Percentiles rank a stretch among this genome's conserved stretches.
These are phyloP conservation scores for Pythium apleroticum DNA, from an alignment of 352 stramenopile species.

Conservation along the genomic window DNA sequence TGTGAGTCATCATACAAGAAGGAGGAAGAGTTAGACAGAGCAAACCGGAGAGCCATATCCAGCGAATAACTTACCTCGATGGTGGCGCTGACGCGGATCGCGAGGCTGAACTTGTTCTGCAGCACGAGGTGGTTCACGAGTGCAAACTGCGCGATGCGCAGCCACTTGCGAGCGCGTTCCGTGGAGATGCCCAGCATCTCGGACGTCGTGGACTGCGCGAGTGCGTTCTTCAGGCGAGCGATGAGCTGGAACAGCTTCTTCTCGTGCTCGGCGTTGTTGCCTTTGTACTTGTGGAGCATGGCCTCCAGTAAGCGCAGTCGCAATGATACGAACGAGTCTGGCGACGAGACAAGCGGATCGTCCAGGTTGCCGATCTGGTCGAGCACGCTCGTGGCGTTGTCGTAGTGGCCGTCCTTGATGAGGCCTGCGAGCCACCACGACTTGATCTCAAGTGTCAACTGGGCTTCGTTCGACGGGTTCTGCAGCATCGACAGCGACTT, in stretches of 20 bases:
- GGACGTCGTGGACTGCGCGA: slow-evolving; percentile 30
- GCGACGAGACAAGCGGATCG: slow-evolving; percentile 20
- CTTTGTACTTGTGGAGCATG: slow-evolving; percentile 71
- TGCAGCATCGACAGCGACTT: slow-evolving; percentile 76
- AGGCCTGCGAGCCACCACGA: slow-evolving; percentile 80
- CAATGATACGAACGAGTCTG: slow-evolving; percentile 49
- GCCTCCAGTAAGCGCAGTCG: slow-evolving; percentile 64
- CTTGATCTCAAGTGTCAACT: slow-evolving; percentile 65
- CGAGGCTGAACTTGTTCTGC: slow-evolving; percentile 73
- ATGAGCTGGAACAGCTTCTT: slow-evolving; percentile 68
- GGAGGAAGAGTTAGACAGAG: no score
- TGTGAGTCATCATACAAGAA: no score
- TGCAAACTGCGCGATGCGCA: slow-evolving; percentile 63
- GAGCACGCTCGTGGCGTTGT: slow-evolving; percentile 69
- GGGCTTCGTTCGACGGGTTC: slow-evolving; percentile 45
- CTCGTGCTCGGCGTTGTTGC: slow-evolving; percentile 50
- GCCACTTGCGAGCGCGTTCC: slow-evolving; percentile 40
- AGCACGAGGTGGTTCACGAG: slow-evolving; percentile 68
- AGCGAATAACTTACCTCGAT: no score
- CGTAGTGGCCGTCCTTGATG: slow-evolving; percentile 78
- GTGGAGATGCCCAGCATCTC: slow-evolving; percentile 37
- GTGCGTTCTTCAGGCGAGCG: slow-evolving; percentile 30
- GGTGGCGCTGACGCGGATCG: slow-evolving; percentile 60
- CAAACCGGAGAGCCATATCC: no score
- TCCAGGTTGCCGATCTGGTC: slow-evolving; percentile 74